phyloP scores from a whole-genome alignment of 2,329 filamentous ascomycete species.

The Aspergillus brunneoviolaceus region DNA sequence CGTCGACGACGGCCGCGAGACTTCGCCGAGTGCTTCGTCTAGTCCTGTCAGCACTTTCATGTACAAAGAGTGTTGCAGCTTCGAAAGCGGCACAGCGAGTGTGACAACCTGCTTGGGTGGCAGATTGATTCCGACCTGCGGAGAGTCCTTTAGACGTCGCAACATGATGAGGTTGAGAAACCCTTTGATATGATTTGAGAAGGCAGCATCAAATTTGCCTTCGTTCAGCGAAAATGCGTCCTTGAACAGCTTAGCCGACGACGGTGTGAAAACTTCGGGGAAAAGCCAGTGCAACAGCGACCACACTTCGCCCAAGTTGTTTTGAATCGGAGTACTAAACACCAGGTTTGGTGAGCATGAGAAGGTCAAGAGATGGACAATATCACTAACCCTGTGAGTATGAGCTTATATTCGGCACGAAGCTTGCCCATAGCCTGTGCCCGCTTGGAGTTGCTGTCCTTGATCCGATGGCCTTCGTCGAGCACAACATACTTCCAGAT shows the following conservation, averaged over 20 bases:
- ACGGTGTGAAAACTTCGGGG: conserved; percentile 56
- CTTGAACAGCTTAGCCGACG: conserved; percentile 53
- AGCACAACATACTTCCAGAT: conserved; percentile 55
- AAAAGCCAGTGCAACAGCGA: conserved; percentile 58
- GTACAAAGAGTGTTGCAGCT: conserved; percentile 61
- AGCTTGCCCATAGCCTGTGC: conserved; percentile 45
- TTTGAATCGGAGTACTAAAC: conserved; percentile 55
- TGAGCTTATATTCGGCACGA: conserved; percentile 50
- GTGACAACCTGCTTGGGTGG: conserved; percentile 59
- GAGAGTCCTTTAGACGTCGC: conserved; percentile 57
- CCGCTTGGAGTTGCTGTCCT: conserved; percentile 49
- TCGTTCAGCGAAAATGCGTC: conserved; percentile 57
- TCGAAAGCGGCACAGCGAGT: conserved; percentile 58
- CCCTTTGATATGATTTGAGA: conserved; percentile 54
- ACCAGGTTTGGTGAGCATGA: background rate
- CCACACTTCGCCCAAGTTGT: conserved; percentile 60
- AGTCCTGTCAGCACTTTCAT: conserved; percentile 56
- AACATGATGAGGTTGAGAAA: conserved; percentile 61
- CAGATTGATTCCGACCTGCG: conserved; percentile 53
- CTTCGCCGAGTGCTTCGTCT: conserved; percentile 41
- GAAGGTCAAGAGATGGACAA: background rate
- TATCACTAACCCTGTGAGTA: conserved; percentile 46
- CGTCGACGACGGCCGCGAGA: conserved; percentile 17
- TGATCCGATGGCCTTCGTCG: conserved; percentile 56
- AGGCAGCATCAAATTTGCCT: conserved; percentile 53